These are phyloP conservation scores for Aspergillus persii DNA, from an alignment of 2,329 filamentous ascomycete genomes.

Conservation along the genomic window DNA sequence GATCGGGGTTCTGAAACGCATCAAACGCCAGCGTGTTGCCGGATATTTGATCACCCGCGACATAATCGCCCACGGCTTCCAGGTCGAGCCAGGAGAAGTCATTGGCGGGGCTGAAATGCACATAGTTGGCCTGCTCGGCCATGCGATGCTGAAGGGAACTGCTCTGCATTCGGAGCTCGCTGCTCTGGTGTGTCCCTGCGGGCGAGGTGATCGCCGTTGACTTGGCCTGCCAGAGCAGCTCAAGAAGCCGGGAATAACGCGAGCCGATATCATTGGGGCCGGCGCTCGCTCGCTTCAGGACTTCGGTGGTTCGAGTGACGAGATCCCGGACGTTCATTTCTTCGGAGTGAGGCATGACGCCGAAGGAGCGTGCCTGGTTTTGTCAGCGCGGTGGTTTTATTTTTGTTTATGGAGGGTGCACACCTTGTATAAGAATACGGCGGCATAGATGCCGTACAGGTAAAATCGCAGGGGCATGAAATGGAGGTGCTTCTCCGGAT, in stretches of 20 bases:
- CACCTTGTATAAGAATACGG: constrained; percentile 65
- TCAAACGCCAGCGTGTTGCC: constrained; percentile 37
- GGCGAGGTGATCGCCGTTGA: constrained; percentile 25
- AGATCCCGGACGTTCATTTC: constrained; percentile 57
- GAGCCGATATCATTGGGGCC: constrained; percentile 60
- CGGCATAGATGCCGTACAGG: constrained; percentile 61
- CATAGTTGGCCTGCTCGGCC: constrained; percentile 34
- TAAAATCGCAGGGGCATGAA: constrained; percentile 66
- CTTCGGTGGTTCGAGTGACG: constrained; percentile 58
- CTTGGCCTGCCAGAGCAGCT: constrained; percentile 57
- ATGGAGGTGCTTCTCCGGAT: constrained; percentile 58
- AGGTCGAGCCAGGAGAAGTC: constrained; percentile 63
- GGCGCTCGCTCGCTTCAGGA: constrained; percentile 58
- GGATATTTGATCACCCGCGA: constrained; percentile 45
- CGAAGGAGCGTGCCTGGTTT: constrained; percentile 55
- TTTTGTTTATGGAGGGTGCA: not conserved
- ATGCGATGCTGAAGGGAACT: constrained; percentile 31
- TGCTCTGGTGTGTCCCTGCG: constrained; percentile 28
- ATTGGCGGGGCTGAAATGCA: constrained; percentile 49
- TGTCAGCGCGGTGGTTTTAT: not conserved
- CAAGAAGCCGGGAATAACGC: constrained; percentile 60
- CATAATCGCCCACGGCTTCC: constrained; percentile 59
- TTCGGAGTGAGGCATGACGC: constrained; percentile 56
- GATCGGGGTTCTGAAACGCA: constrained; percentile 32
- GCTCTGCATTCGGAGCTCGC: constrained; percentile 32